Evolutionary conservation across 305 asterid species (phyloP), one percentile per base, ranked within the genome.

Genomic region (Coffea humblotiana): DNA sequence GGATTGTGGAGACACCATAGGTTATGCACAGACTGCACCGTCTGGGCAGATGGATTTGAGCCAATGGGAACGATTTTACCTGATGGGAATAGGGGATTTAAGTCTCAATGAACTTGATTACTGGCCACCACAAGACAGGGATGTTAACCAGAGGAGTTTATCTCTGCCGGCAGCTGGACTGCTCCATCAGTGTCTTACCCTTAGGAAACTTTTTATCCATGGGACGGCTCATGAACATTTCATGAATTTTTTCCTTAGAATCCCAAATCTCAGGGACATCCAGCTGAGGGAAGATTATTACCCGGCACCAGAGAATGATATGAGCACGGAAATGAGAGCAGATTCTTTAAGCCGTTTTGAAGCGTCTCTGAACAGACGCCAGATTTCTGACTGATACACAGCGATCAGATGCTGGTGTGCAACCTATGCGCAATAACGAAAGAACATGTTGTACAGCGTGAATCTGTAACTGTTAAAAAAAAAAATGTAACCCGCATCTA

Each of bases 151-250:
- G 85, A 91, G 97, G 90, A 88, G 96, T 67, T 81, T 93, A 14
- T 88, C 95, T 6, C 91, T 90, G 52, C 98, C 99, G 0, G 97
- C 98, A n/a, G 91, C 97, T 21, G 97, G 96, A 63, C 82, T 90
- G 84, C 89, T 93, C 72, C 93, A 81, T 66, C 92, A 83, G 72
- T 92, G 97, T 71, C 49, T 66, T 47, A 81, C 87, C 14, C 88
- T 95, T 2, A 81, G 98, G 85, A 93, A 92, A 76, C 94, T 95
- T 64, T 88, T 93, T 84, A 91, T 95, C 19, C 99, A 93, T 52
- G 99, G 99, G 64, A 95, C 98, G 4, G 90, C 99, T 0, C 90
- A 95, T 43, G 99, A 95, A 85, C 99, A 95, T 80, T 95, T 93
- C 84, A 60, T 95, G 88, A 90, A 66, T 87, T 90, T 89, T 67